Evolutionary conservation across 805 yeast species (phyloP).

Genomic region (Komagataella kurtzmanii): DNA sequence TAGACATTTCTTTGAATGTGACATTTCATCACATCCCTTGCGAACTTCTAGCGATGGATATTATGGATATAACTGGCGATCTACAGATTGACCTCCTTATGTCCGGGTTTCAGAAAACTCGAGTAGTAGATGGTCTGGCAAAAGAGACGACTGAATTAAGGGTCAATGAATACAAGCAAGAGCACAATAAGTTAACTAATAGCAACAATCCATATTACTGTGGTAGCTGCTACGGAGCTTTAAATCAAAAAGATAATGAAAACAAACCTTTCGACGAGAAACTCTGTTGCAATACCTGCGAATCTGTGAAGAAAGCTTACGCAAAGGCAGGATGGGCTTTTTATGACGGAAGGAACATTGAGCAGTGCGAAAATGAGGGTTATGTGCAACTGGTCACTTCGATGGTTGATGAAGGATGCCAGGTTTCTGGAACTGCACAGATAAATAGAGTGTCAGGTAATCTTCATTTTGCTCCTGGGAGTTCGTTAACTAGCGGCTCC

Average conservation of each 20-base stretch:
- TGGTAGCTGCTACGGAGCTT: slow-evolving; percentile 87
- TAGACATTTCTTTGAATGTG: slow-evolving; percentile 72
- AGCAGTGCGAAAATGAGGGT: slow-evolving; percentile 85
- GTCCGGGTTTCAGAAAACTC: slow-evolving; percentile 58
- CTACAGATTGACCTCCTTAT: slow-evolving; percentile 57
- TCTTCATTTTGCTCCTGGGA: slow-evolving; percentile 94
- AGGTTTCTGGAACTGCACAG: slow-evolving; percentile 65
- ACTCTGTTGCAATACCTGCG: slow-evolving; percentile 78
- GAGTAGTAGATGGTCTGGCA: slow-evolving; percentile 42
- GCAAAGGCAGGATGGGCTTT: slow-evolving; percentile 75
- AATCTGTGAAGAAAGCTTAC: slow-evolving; percentile 69
- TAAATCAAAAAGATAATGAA: slow-evolving; percentile 39
- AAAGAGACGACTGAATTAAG: slow-evolving; percentile 24
- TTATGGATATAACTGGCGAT: slow-evolving; percentile 85
- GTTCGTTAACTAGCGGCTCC: slow-evolving; percentile 42
- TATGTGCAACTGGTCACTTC: slow-evolving; percentile 52
- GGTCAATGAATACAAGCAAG: slow-evolving; percentile 21
- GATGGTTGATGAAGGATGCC: slow-evolving; percentile 74
- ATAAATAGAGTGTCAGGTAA: slow-evolving; percentile 84
- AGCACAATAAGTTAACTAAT: slow-evolving; percentile 1
- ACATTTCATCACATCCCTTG: slow-evolving; percentile 83
- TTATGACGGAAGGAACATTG: slow-evolving; percentile 74
- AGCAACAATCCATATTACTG: slow-evolving; percentile 35
- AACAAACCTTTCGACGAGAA: slow-evolving; percentile 23
- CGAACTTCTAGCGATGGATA: slow-evolving; percentile 66